Base-by-base conservation (phyloP, 768 basidiomycete species). In the Phanerodontia chrysosporium region DNA sequence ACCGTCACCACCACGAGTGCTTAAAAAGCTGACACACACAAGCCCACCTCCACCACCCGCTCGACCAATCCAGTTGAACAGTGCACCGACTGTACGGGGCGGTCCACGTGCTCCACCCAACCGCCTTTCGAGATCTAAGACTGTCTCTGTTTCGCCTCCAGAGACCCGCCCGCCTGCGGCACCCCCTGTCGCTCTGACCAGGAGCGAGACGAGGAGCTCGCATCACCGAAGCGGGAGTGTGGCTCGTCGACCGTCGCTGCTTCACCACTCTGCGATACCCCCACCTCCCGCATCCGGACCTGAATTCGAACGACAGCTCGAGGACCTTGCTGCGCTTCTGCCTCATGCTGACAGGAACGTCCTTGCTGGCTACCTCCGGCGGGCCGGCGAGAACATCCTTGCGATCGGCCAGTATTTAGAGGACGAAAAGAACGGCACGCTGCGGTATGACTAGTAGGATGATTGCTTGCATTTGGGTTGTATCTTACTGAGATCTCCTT, bases 381-480 rank as follows among this genome's bases (percentile, higher is more conserved):
- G 87, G 10, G 77, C 89, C 10, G 91, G 91, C 22, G 83, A 89
- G 67, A 90, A 91, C 70, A 87, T 92, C 45, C 74, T 90, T 45
- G 91, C 91, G n/a, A 90, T 93, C 64, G 89, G 89, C 16, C 87
- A 90, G 67, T 93, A 90, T 69, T 75, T 93, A 12, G 90, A 91
- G 63, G 91, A 93, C 62, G 88, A 91, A 69, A 87, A 86, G 74
- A 89, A 86, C 66, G 89, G 89, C 30, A 79, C 75, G 48, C 68
- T 91, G 49, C 76, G 77, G 46, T 73, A 59, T 65, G 63, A 51
- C 39, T 42, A 42, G 39, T n/a, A n/a, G 4, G 10, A 10, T 56
- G 46, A 57, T 57, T 55, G 39, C 35, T 48, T 30, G 14, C 45
- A 51, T 32, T 45, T 18, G 48, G 27, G 16, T 25, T 30, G 13